Percentiles rank a stretch among this genome's conserved stretches.
phyloP scores from a whole-genome alignment of 441 rosid genomes.

The Populus tomentosa region DNA sequence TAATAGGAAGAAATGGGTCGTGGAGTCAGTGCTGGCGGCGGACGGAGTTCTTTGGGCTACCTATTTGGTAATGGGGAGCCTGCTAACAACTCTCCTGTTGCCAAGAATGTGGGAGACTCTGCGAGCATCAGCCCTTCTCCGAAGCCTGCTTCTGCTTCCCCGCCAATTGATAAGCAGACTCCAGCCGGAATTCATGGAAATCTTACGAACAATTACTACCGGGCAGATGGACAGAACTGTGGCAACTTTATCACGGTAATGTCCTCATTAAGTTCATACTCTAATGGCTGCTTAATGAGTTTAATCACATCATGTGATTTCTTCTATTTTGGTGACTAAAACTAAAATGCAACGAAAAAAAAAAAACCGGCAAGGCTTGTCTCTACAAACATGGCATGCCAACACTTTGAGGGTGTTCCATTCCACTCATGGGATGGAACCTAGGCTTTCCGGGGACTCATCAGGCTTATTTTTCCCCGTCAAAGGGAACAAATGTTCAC shows the following conservation, averaged over 20 bases:
- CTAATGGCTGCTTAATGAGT: background rate
- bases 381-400: too few relatives aligned
- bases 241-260: slow-evolving; percentile 76
- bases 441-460: too few relatives aligned
- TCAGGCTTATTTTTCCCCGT: too few relatives aligned
- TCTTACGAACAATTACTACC: slow-evolving; percentile 51
- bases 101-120: slow-evolving; percentile 1
- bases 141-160: slow-evolving; percentile 25
- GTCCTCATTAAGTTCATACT: background rate
- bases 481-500: too few relatives aligned
- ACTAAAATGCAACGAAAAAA: background rate
- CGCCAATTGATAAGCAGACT: slow-evolving; percentile 26
- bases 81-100: background rate
- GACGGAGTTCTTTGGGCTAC: slow-evolving; percentile 58
- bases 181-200: slow-evolving; percentile 49
- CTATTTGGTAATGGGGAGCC: slow-evolving; percentile 43
- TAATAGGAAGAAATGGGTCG: slow-evolving; percentile 39
- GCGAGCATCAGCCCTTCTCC: slow-evolving; percentile 24
- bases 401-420: too few relatives aligned
- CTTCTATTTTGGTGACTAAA: background rate
- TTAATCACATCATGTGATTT: background rate
- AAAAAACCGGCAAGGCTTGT: too few relatives aligned
- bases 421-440: too few relatives aligned
- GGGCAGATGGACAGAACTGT: slow-evolving; percentile 74
- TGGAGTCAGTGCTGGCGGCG: slow-evolving; percentile 51